phyloP scores from a whole-genome alignment of 805 yeast genomes.

The Spathaspora arborariae region DNA sequence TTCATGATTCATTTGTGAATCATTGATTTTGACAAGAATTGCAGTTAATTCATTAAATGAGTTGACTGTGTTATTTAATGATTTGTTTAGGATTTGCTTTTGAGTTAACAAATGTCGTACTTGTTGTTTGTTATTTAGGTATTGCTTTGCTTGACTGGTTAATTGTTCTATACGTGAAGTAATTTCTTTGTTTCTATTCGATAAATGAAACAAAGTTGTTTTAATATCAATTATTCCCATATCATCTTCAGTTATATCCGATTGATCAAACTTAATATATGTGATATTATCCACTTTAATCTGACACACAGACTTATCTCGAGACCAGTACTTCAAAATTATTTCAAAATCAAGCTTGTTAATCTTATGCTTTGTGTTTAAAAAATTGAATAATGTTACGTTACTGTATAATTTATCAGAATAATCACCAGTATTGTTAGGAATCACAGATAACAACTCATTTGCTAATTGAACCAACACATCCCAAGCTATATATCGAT shows the following conservation, averaged over 20 bases:
- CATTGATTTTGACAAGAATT: slow-evolving; percentile 31
- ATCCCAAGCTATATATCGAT: slow-evolving; percentile 22
- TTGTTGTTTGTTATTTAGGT: slow-evolving; percentile 6
- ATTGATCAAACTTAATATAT: slow-evolving; percentile 19
- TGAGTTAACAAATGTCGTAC: slow-evolving; percentile 15
- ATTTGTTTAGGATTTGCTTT: slow-evolving; percentile 12
- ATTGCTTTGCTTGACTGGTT: slow-evolving; percentile 13
- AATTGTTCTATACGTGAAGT: slow-evolving; percentile 16
- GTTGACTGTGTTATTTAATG: slow-evolving; percentile 15
- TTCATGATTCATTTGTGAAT: slow-evolving; percentile 26
- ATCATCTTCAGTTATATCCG: slow-evolving; percentile 21
- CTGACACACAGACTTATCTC: slow-evolving; percentile 19
- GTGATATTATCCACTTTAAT: slow-evolving; percentile 11
- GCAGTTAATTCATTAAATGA: slow-evolving; percentile 19
- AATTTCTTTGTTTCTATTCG: slow-evolving; percentile 15
- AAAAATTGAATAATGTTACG: slow-evolving; percentile 8
- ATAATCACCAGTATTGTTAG: slow-evolving; percentile 11
- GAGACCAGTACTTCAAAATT: slow-evolving; percentile 22
- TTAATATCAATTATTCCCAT: slow-evolving; percentile 26
- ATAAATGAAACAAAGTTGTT: slow-evolving; percentile 15
- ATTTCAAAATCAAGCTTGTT: slow-evolving; percentile 23
- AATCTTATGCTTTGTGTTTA: slow-evolving; percentile 9
- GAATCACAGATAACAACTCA: slow-evolving; percentile 4
- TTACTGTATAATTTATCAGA: slow-evolving; percentile 14
- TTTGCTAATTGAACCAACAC: slow-evolving; percentile 11